Evolutionary conservation across 352 stramenopile genomes (phyloP).

Genomic region (Plasmopara halstedii): DNA sequence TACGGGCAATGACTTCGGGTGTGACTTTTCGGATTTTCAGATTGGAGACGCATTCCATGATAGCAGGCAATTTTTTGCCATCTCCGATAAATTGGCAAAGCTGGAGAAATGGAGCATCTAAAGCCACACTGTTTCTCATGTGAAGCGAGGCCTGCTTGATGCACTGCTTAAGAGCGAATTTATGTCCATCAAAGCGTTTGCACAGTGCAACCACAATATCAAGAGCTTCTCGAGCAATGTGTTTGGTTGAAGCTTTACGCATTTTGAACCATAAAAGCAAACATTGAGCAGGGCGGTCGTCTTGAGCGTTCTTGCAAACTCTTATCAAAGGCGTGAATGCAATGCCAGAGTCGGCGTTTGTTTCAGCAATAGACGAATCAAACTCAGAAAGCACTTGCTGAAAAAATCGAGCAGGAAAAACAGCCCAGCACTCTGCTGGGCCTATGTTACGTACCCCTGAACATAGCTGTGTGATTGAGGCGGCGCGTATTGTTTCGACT

Average conservation of each 20-base stretch:
- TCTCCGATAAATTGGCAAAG: conserved; percentile 19
- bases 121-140: conserved; percentile 6
- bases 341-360: too few species aligned
- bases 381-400: conserved; percentile 18
- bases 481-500: conserved; percentile 14
- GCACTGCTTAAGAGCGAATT: conserved; percentile 22
- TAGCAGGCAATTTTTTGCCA: conserved; percentile 5
- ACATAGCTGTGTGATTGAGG: conserved; percentile 24
- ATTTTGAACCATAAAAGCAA: conserved; percentile 27
- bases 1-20: conserved; percentile 24
- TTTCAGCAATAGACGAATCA: background rate
- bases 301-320: too few species aligned
- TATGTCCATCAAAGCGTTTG: conserved; percentile 11
- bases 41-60: conserved; percentile 19
- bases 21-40: conserved; percentile 15
- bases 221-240: too few species aligned
- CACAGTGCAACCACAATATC: conserved; percentile 11
- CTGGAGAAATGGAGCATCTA: conserved; percentile 12
- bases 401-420: conserved; percentile 18
- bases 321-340: too few species aligned
- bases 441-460: too few species aligned
- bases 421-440: conserved; percentile 44
- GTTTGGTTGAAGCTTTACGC: conserved; percentile 17
- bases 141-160: conserved; percentile 16
- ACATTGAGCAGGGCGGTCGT: conserved; percentile 25